Conservation (phyloP, 208 protist genomes). For the Naegleria lovaniensis region DNA sequence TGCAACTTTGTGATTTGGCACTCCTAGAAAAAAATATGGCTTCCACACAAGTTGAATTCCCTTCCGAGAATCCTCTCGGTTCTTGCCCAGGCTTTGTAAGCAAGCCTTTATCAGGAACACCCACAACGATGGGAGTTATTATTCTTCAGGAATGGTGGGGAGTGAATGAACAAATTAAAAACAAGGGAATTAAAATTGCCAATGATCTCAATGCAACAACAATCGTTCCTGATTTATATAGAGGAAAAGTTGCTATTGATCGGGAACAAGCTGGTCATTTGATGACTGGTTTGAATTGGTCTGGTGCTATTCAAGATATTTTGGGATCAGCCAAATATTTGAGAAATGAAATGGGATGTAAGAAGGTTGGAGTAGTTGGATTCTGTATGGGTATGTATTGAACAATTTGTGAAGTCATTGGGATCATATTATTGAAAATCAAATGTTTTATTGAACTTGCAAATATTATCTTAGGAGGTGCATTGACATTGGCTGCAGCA, state of each 20-base stretch:
- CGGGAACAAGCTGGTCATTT: slow-evolving; percentile 18
- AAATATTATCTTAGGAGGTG: neutral
- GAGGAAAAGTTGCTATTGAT: slow-evolving; percentile 25
- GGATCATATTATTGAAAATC: too few relatives aligned
- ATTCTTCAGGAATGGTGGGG: slow-evolving; percentile 27
- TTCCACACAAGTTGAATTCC: neutral
- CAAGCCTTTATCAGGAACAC: neutral
- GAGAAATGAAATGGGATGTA: neutral
- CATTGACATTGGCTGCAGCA: neutral
- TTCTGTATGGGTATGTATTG: slow-evolving; percentile 19
- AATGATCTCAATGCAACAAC: neutral
- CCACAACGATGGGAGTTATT: neutral
- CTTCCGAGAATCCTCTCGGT: neutral
- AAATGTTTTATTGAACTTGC: too few relatives aligned
- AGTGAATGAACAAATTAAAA: neutral
- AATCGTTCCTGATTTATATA: slow-evolving; percentile 22
- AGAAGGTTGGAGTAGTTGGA: slow-evolving; percentile 3
- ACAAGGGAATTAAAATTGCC: neutral
- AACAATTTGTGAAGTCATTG: neutral
- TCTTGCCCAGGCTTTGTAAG: neutral
- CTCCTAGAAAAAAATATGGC: neutral
- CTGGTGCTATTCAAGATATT: slow-evolving; percentile 16
- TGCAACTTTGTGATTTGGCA: too few relatives aligned
- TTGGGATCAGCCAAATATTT: neutral
- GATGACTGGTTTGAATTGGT: neutral